Conservation (phyloP, 768 basidiomycete species). For the Pleurotus cornucopiae region DNA sequence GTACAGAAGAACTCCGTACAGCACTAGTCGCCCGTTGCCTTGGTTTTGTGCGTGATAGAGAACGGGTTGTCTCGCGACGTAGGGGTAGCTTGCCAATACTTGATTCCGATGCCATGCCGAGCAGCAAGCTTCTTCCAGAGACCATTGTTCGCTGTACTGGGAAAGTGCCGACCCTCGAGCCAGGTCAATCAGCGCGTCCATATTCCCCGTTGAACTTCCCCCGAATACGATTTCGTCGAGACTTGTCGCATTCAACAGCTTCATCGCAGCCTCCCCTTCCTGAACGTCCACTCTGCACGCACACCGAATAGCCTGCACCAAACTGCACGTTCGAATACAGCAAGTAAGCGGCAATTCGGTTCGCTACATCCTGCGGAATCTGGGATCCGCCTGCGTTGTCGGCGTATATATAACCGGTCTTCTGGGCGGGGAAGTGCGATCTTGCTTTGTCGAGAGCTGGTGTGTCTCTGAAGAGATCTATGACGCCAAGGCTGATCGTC, state of each 20-base stretch:
- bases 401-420: constrained; percentile 58
- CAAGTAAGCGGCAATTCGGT: constrained; percentile 64
- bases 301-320: constrained; percentile 65
- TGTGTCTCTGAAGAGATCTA: no score
- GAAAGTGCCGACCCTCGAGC: no score
- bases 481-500: no score
- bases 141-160: constrained; percentile 50
- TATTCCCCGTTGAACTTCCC: constrained; percentile 59
- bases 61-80: constrained; percentile 58
- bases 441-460: constrained; percentile 37
- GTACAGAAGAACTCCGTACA: no score
- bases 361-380: constrained; percentile 42
- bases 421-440: constrained; percentile 59
- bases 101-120: no score
- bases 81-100: constrained; percentile 40
- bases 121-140: no score
- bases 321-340: constrained; percentile 70
- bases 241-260: constrained; percentile 59
- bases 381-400: constrained; percentile 80
- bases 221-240: constrained; percentile 64
- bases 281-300: constrained; percentile 42
- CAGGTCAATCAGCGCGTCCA: constrained; percentile 55
- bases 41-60: constrained; percentile 47
- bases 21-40: no score
- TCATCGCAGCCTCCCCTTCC: constrained; percentile 45